phyloP scores from a whole-genome alignment of 176 grass and related monocot species.

The Zoysia pacifica region DNA sequence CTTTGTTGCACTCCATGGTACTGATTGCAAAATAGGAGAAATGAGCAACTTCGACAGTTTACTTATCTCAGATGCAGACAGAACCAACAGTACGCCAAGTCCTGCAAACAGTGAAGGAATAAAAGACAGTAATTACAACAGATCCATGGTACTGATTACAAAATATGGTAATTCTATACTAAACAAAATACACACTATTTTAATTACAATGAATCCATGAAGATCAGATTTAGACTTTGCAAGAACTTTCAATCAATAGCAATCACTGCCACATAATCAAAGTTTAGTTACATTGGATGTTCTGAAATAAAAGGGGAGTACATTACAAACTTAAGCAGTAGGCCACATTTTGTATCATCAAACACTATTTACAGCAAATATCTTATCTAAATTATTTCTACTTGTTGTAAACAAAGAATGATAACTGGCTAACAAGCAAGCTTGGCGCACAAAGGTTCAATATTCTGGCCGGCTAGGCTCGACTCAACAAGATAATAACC shows the following conservation, averaged over 20 bases:
- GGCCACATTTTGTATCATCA: neutral
- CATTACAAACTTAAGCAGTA: neutral
- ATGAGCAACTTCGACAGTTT: conserved; percentile 11
- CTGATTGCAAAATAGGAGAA: conserved; percentile 24
- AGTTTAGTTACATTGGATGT: neutral
- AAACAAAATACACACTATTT: conserved; percentile 12
- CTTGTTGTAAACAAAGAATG: too few species aligned
- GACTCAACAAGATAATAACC: too few species aligned
- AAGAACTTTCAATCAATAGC: conserved; percentile 7
- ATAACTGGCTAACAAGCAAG: too few species aligned
- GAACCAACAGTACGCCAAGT: neutral
- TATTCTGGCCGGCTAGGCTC: too few species aligned
- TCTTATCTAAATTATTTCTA: too few species aligned
- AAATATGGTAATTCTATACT: neutral
- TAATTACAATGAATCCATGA: neutral
- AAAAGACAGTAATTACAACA: neutral
- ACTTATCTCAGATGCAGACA: conserved; percentile 19
- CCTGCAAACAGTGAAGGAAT: conserved; percentile 27
- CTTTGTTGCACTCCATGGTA: conserved; percentile 85
- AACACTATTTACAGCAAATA: neutral
- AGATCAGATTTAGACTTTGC: neutral
- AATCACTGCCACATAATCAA: conserved; percentile 16
- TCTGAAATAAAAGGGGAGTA: neutral
- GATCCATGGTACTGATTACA: too few species aligned
- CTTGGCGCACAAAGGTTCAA: too few species aligned